Base-by-base conservation (phyloP, 1,284 basidiomycete species). In the Thelephora terrestris region DNA sequence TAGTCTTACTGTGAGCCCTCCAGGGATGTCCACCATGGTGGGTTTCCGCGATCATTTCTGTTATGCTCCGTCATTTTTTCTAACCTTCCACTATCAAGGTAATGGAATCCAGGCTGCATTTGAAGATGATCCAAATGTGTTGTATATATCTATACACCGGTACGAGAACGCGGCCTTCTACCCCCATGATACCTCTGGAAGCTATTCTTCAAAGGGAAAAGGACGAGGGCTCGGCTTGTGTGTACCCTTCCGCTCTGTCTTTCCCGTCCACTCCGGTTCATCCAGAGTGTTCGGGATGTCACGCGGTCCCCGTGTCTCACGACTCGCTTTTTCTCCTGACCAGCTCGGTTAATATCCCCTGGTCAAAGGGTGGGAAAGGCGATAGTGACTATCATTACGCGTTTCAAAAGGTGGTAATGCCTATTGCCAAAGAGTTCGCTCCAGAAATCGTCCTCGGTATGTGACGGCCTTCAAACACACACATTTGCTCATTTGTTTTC, bases 1-100 rank as follows among this genome's bases (percentile, higher is more conserved):
- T 10, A 12, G 4, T 6, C 45, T 56, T 23, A 50, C 49, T 52
- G 48, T 47, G 43, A 17, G 43, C 51, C 43, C 43, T 48, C 20
- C 59, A 95, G 92, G 92, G 95, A 99, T 64, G 91, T 99, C 0
- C 95, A 99, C 64, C 95, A 99, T 63, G 95, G 90, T 90, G 56
- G 49, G 69, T 55, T 23, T 49, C 5, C 12, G 9, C 12, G 9
- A 32, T 32, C 29, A 32, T 14, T 32, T 32, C 3, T 14, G 12
- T 14, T 14, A 12, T 12, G 29, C 14, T 32, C 29, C 14, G 7
- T 3, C 14, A 10, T 27, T 32, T 32, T 10, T 10, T 32, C 29
- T 32, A 6, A 32, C 7, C 29, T 10, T 14, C 51, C 29, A 42
- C 20, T 16, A 50, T 47, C 43, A 16, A 60, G 90, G 95, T 1